Base-by-base conservation (phyloP, 495 filamentous ascomycete species). In the Hyphodiscus hymeniophilus region DNA sequence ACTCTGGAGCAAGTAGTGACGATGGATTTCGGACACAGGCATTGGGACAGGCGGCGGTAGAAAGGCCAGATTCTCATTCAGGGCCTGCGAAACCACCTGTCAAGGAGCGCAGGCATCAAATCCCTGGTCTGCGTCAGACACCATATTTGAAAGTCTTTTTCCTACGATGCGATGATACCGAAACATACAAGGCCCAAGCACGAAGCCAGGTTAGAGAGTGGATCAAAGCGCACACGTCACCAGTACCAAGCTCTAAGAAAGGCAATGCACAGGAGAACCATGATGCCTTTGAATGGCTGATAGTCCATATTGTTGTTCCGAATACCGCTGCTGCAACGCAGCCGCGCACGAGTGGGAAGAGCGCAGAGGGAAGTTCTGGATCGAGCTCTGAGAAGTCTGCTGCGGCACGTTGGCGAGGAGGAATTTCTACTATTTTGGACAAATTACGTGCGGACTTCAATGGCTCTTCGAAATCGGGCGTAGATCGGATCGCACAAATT, bases 231-330 rank as follows among this genome's bases (percentile, higher is more conserved):
- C 79, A 94, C 52, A 82, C 85, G 0, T 57, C 68, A 0, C 58
- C 66, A 0, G 71, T 75, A 26, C 82, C 82, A 55, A 62, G 62
- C 16, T 61, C 63, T 1, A 71, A 70, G 45, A 65, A 67, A 43
- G 47, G 43, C 30, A 75, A 58, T 53, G 61, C 63, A 8, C 68
- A 72, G 40, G 74, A 77, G 79, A 95, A 71, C 76, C 92, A 98
- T 62, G 94, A 97, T 69, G 94, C 94, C 3, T 95, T 85, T 59
- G 94, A 98, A 60, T 98, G 91, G 91, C 72, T 98, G 15, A 89
- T 98, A 46, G 56, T 98, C 10, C 92, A 97, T 61, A 82, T 98
- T 43, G 80, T 94, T 13, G 75, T 92, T 38, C 80, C 85, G 13
- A 87, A 89, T 54, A 91, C 87, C 13, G 69, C 77, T 18, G 82